Base-by-base conservation (phyloP, 2,329 filamentous ascomycete species). In the Spiromastix sp. region DNA sequence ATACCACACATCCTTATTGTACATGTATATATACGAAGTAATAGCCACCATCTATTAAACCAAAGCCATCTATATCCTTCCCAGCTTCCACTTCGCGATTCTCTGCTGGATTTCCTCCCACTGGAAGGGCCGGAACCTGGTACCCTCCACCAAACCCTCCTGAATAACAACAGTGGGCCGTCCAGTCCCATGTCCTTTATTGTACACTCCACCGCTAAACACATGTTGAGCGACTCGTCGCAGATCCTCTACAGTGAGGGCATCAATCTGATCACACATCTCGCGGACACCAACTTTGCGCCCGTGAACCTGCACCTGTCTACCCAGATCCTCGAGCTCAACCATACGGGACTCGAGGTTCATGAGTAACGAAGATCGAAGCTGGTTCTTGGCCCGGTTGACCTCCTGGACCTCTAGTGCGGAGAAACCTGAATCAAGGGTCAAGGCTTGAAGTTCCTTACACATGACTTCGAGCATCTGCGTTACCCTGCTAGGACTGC, bases 261-360 rank as follows among this genome's bases (percentile, higher is more conserved):
- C 70, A 53, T 94, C 84, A 46, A 98, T 98, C 54, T 79, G 77
- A 33, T 67, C 67, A 54, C 89, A 94, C 89, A 98, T 96, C 55
- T 96, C 87, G 46, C 77, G 76, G 5, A 95, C 87, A 2, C 89
- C 82, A 5, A 96, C 76, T 65, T 95, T 94, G 46, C 77, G 75
- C 15, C 89, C 91, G 55, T 96, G 87, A n/a, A 95, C 85, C 66
- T 96, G 91, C 8, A 98, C 85, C 58, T 95, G 89, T 43, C 91
- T 70, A 15, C 91, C 91, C 0, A 98, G 71, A 56, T 98, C 91
- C 62, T 98, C 91, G 5, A 98, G 73, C 65, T 96, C 91, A 7
- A 98, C 86, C 86, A 98, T 95, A 41, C 91, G 74, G 48, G 79
- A 86, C 66, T 98, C 91, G 18, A 98, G 75, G 63, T 98, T 98